A percentile compares a stretch with the other conserved stretches of the same genome.
Evolutionary conservation across 1,284 basidiomycete genomes (phyloP).

Genomic region (Boletus albobrunnescens): DNA sequence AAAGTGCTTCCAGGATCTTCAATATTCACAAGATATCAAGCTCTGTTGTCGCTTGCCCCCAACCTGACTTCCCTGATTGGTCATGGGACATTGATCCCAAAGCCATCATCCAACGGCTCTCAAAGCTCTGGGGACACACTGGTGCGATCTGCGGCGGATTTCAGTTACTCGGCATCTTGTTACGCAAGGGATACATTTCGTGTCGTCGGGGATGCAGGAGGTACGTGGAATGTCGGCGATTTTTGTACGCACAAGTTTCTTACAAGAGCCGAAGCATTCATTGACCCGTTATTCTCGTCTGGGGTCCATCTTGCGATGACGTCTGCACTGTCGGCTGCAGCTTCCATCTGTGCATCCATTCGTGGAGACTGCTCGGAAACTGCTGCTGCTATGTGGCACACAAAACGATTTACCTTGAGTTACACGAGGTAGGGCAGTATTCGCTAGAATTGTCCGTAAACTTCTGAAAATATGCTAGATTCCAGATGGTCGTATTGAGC

Average conservation of each 20-base stretch:
- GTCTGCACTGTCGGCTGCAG: constrained; percentile 52
- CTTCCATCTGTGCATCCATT: constrained; percentile 50
- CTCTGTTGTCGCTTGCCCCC: constrained; percentile 41
- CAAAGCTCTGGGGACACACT: constrained; percentile 12
- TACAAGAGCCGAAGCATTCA: constrained; percentile 45
- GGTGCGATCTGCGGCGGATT: constrained; percentile 55
- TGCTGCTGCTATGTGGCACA: constrained; percentile 48
- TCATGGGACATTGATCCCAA: constrained; percentile 41
- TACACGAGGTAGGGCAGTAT: constrained; percentile 47
- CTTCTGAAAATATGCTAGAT: constrained; percentile 35
- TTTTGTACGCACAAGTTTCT: background rate
- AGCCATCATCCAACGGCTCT: constrained; percentile 16
- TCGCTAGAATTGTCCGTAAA: background rate
- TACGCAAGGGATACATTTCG: constrained; percentile 61
- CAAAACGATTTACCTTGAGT: constrained; percentile 46
- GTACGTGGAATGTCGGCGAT: constrained; percentile 32
- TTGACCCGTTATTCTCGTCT: constrained; percentile 62
- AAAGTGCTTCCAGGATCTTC: constrained; percentile 41
- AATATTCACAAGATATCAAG: constrained; percentile 30
- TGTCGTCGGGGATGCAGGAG: constrained; percentile 70
- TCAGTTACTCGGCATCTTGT: constrained; percentile 61
- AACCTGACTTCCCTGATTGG: constrained; percentile 51
- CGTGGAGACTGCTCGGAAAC: constrained; percentile 48
- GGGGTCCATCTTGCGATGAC: constrained; percentile 61
- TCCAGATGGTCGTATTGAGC: constrained; percentile 59